Evolutionary conservation across 768 basidiomycete species (phyloP), one percentile per base, ranked within the genome.

Genomic region (Hypsizygus marmoreus): DNA sequence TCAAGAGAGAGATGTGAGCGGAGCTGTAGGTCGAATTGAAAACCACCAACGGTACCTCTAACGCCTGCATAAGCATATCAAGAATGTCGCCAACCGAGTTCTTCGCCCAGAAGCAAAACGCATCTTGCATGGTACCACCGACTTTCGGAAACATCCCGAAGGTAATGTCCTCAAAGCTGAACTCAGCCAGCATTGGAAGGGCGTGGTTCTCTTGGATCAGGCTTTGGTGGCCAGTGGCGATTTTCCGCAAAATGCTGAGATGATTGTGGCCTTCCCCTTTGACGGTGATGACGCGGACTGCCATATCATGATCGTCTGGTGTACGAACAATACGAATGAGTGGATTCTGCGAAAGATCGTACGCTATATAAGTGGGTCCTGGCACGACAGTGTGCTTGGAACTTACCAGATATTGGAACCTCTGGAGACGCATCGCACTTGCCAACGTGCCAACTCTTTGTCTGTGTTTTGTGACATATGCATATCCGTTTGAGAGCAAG

Each of bases 11-110:
- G 26, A 23, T 26, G 28, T 37, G 8, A 40, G 11, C 4, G 25
- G 37, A 17, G 10, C 19, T 16, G 7, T 20, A 43, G 6, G 12
- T 4, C 17, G 16, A 11, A 11, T 37, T 4, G 37, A 1, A 41
- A 29, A 43, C n/a, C n/a, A n/a, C n/a, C n/a, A 40, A 12, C 7
- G 22, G 22, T 22, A 64, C 65, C 55, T 65, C 59, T 16, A 65
- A 35, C 36, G 55, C 58, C 23, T 61, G 60, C 47, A 61, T 30
- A 1, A 61, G 25, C 56, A 61, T 59, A 30, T 61, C 56, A 9
- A 61, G 13, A 14, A 59, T 33, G 29, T 61, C 58, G 1, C 55
- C 60, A 2, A 59, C 60, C n/a, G 58, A 55, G 43, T 61, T 61
- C 45, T 55, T 34, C 7, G 54, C 36, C 55, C 57, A 57, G 10